Evolutionary conservation across 257 asterid species (phyloP).

Genomic region (Sherardia arvensis): DNA sequence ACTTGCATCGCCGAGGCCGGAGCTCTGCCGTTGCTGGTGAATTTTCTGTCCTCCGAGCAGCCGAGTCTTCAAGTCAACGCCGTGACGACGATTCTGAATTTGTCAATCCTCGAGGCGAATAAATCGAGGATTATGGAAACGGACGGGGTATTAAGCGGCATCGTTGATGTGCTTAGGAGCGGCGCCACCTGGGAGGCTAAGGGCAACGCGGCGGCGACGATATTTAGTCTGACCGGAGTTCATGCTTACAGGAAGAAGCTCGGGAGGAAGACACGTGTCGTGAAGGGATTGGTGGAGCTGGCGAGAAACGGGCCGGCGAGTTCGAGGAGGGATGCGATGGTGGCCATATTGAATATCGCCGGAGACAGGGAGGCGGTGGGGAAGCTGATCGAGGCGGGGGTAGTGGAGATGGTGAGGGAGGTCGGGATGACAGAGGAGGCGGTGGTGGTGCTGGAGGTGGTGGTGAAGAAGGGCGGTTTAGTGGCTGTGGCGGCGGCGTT

Average conservation of each 20-base stretch:
- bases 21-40: slow-evolving; percentile 52
- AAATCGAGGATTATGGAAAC: slow-evolving; percentile 66
- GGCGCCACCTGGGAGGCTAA: slow-evolving; percentile 93
- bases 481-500: slow-evolving; percentile 49
- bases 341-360: slow-evolving; percentile 68
- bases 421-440: slow-evolving; percentile 61
- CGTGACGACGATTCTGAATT: slow-evolving; percentile 69
- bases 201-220: slow-evolving; percentile 87
- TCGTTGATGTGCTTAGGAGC: slow-evolving; percentile 60
- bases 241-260: slow-evolving; percentile 48
- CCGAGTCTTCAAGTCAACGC: slow-evolving; percentile 73
- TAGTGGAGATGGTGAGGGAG: slow-evolving; percentile 51
- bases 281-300: slow-evolving; percentile 52
- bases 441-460: slow-evolving; percentile 60
- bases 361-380: slow-evolving; percentile 66
- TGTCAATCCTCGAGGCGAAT: slow-evolving; percentile 74
- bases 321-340: slow-evolving; percentile 66
- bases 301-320: slow-evolving; percentile 50
- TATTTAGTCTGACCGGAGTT: slow-evolving; percentile 58
- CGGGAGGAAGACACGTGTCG: slow-evolving; percentile 52
- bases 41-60: slow-evolving; percentile 47
- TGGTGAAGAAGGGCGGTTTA: slow-evolving; percentile 71
- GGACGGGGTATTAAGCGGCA: slow-evolving; percentile 61
- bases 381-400: slow-evolving; percentile 64
- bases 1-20: slow-evolving; percentile 76